Evolutionary conservation across 2,329 filamentous ascomycete species (phyloP).

Genomic region (Massarina eburnea): DNA sequence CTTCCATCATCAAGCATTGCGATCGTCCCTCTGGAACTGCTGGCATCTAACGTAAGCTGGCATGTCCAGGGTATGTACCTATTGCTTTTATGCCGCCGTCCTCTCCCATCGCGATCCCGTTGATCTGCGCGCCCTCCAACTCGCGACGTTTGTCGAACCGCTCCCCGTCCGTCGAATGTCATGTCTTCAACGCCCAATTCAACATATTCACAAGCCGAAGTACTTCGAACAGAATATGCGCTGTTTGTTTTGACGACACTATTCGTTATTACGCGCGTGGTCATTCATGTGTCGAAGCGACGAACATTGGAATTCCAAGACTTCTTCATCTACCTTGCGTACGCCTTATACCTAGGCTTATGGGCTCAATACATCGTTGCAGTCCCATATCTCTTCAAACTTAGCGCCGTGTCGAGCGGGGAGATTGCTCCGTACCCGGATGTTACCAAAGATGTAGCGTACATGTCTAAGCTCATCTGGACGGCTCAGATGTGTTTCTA

Average conservation of each 20-base stretch:
- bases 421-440: slow-evolving; percentile 27
- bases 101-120: neutral
- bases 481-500: slow-evolving; percentile 43
- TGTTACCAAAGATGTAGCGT: slow-evolving; percentile 32
- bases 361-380: slow-evolving; percentile 37
- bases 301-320: slow-evolving; percentile 15
- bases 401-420: slow-evolving; percentile 27
- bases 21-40: neutral
- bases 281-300: slow-evolving; percentile 11
- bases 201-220: slow-evolving; percentile 6
- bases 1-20: no score
- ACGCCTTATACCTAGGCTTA: slow-evolving; percentile 27
- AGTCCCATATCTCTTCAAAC: slow-evolving; percentile 33
- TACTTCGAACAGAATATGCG: slow-evolving; percentile 12
- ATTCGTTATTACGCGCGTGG: slow-evolving; percentile 11
- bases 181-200: neutral
- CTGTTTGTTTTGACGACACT: slow-evolving; percentile 18
- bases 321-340: slow-evolving; percentile 26
- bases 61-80: neutral
- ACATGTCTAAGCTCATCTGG: slow-evolving; percentile 44
- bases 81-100: neutral
- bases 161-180: neutral
- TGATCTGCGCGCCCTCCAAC: neutral
- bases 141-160: neutral
- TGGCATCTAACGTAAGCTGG: neutral